Evolutionary conservation across 306 rosid species (phyloP), one percentile per base, ranked within the genome.

Genomic region (Pachyrhizus erosus): DNA sequence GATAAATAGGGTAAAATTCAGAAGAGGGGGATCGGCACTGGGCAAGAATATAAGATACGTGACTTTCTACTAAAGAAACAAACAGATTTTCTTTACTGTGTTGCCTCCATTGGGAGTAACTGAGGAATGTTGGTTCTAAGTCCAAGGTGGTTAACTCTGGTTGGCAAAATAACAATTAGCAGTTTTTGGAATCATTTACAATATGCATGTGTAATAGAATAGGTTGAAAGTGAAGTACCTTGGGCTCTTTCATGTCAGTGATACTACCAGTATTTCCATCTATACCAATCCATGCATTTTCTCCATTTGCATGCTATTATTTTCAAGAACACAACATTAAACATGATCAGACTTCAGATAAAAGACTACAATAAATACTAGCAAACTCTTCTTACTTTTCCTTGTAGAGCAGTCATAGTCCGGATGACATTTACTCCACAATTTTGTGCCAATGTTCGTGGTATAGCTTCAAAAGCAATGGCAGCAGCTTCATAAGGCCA

Each of bases 401-500:
- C 99, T 87, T 96, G 99, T 65, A 96, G 88, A 0, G 96, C 93
- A 24, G 99, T 96, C 99, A 93, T 96, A 11, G 97, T 96, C 51
- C 99, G 84, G 62, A 96, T 93, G 72, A 96, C 99, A 67, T 96
- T 93, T 49, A 96, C 97, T 39, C 99, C 99, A 86, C 99, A 96
- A 87, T 96, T 96, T 85, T 96, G 98, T 21, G 98, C 97, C 88
- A 96, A 83, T 26, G 99, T 96, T 60, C 99, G 91, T 10, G 99
- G 99, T 69, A 96, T 96, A 70, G 98, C 91, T 91, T 96, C 99
- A 86, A 96, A 96, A 64, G 99, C 99, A 39, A 93, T 46, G 26
- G 99, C 98, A 83, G 99, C 99, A 80, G 97, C 98, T 94, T 96
- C 99, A 82, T 96, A 96, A 12, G 99, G 99, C 99, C 99, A 96